A percentile compares a stretch with the other conserved stretches of the same genome.
phyloP scores from a whole-genome alignment of 2,329 filamentous ascomycete species.

The Teratosphaeriaceae sp. region DNA sequence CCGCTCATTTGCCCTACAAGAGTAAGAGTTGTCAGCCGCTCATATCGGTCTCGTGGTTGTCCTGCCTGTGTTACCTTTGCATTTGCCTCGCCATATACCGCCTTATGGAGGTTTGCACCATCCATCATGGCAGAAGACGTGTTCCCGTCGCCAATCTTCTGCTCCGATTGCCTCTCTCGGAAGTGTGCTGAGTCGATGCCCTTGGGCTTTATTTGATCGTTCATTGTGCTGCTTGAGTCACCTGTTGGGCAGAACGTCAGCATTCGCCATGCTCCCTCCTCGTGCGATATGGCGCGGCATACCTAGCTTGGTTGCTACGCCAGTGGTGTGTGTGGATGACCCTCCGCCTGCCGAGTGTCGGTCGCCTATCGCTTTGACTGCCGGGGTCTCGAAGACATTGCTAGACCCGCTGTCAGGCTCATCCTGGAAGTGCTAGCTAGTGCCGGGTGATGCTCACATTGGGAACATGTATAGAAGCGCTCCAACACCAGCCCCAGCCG shows the following conservation, averaged over 20 bases:
- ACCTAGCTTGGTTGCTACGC: conserved; percentile 29
- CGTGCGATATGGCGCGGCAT: background rate
- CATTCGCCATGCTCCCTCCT: background rate
- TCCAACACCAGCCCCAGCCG: conserved; percentile 22
- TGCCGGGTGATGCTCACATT: conserved; percentile 8
- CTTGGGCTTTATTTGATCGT: conserved; percentile 21
- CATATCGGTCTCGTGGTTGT: too few species aligned
- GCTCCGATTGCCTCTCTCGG: conserved; percentile 25
- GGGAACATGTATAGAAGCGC: conserved; percentile 21
- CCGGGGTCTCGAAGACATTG: conserved; percentile 29
- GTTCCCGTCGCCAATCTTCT: conserved; percentile 17
- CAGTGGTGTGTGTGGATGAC: conserved; percentile 28
- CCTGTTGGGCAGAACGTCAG: too few species aligned
- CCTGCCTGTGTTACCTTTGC: background rate
- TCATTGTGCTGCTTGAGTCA: conserved; percentile 17
- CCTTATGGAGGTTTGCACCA: background rate
- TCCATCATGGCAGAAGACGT: background rate
- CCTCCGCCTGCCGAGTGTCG: conserved; percentile 29
- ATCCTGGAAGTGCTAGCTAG: conserved; percentile 2
- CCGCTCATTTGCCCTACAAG: background rate
- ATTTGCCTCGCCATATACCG: background rate
- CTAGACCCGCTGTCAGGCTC: conserved; percentile 10
- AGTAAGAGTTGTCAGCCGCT: background rate
- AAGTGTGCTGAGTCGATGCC: conserved; percentile 28
- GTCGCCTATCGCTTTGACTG: conserved; percentile 28